Evolutionary conservation across 129 eudicot species (phyloP).

Genomic region (Chrysanthemum lavandulifolium): DNA sequence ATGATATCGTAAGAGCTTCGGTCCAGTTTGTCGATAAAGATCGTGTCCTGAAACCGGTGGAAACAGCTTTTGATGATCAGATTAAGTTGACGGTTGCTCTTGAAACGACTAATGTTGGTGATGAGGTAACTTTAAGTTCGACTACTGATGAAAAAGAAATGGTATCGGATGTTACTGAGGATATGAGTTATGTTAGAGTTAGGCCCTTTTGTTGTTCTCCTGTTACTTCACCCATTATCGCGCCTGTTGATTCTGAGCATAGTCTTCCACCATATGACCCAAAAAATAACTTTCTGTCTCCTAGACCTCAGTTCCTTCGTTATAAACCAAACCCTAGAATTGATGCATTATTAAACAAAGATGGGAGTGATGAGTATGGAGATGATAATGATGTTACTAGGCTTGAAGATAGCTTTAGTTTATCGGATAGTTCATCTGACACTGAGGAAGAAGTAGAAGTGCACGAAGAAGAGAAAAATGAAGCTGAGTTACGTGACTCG

Average conservation of each 20-base stretch:
- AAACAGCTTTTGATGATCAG: too few species aligned
- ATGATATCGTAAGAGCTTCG: slow-evolving; percentile 57
- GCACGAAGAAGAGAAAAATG: slow-evolving; percentile 1
- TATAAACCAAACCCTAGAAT: slow-evolving; percentile 73
- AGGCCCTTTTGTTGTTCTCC: slow-evolving; percentile 30
- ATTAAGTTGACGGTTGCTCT: slow-evolving; percentile 18
- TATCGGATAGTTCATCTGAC: slow-evolving; percentile 54
- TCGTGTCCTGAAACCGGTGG: slow-evolving; percentile 26
- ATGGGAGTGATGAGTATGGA: slow-evolving; percentile 29
- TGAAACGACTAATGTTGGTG: slow-evolving; percentile 25
- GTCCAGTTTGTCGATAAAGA: slow-evolving; percentile 54
- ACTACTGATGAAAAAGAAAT: slow-evolving; percentile 29
- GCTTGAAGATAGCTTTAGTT: slow-evolving; percentile 43
- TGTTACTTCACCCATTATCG: slow-evolving; percentile 40
- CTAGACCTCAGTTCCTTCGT: slow-evolving; percentile 84
- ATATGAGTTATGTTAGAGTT: slow-evolving; percentile 22
- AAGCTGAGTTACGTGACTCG: slow-evolving; percentile 24
- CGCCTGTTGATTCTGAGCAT: slow-evolving; percentile 75
- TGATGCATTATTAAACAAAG: slow-evolving; percentile 43
- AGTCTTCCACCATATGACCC: slow-evolving; percentile 83
- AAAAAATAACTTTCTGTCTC: slow-evolving; percentile 67
- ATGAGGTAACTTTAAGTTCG: slow-evolving; percentile 33
- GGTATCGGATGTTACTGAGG: slow-evolving; percentile 27
- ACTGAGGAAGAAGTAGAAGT: slow-evolving; percentile 41
- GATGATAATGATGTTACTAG: slow-evolving; percentile 37